Evolutionary conservation across 2,329 filamentous ascomycete species (phyloP), one percentile per base, ranked within the genome.

Genomic region (Alternaria arborescens): DNA sequence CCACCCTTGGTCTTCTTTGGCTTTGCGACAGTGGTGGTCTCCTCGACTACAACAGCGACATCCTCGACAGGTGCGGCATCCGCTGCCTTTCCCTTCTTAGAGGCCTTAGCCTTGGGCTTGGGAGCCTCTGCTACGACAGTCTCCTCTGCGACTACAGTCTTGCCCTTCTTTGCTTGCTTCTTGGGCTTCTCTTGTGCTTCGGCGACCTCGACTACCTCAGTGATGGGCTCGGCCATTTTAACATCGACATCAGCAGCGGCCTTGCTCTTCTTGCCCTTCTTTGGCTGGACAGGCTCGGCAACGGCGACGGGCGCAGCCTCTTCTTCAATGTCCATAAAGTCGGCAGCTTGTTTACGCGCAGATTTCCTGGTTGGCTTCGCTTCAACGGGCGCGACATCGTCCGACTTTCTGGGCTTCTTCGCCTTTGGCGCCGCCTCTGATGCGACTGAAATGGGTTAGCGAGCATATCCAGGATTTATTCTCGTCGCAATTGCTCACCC

Each of bases 251-350:
- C 58, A 3, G 44, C 30, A 42, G 58, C 64, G 47, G 69, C 72
- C 59, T 69, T 73, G 58, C 50, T 65, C 66, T 73, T 72, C 72
- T 81, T 81, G 60, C 69, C 69, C 71, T 81, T 81, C 68, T 80
- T 70, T 18, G 60, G 57, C 38, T 72, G 72, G 18, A 48, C 62
- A 20, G 50, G 20, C 28, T 61, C 55, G 10, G 55, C 46, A n/a
- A 55, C 60, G 30, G 62, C 48, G 44, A 71, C 69, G n/a, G 55
- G 65, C 34, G 66, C 63, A 30, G 64, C 58, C 30, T 60, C 64
- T 32, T 74, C 69, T 22, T 73, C 66, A 47, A 75, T 70, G 47
- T 67, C 67, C 61, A 78, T 71, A 61, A 78, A 71, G 62, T 78
- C 77, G 26, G 72, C 72, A 16, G 77, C 78, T 14, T 74, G 73